Base-by-base conservation (phyloP, 2,329 filamentous ascomycete genomes). In the Fusarium multiceps region DNA sequence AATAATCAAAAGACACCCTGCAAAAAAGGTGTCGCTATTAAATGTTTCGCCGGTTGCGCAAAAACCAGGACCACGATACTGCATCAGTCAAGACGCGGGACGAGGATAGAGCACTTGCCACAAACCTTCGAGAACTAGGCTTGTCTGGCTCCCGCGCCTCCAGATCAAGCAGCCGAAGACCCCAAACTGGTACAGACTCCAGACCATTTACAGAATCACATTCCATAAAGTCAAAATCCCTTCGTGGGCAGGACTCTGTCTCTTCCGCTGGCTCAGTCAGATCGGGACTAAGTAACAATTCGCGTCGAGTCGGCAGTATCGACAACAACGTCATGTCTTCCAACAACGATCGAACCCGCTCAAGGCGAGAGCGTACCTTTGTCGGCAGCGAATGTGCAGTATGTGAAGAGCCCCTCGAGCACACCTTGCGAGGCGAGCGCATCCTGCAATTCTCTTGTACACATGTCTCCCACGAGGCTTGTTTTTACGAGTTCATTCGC, bases 391-490 rank as follows among this genome's bases (percentile, higher is more conserved):
- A 97, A 82, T 99, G 96, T 81, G 93, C 94, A 53, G 94, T 98
- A 18, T 99, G 96, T 78, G 96, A 99, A 79, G 96, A 99, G 82
- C 94, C 94, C 5, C 83, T 99, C 67, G 96, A 98, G 81, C 95
- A 98, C 80, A 99, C 94, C 6, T 86, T 99, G 48, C 92, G 93
- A 53, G 96, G 96, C 63, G 96, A 99, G 83, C 90, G 94, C 72
- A 94, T 99, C 66, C 85, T 99, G 56, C 96, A 98, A 79, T 96
- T 99, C 76, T 97, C 94, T 8, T 99, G 96, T 81, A 89, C 91
- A n/a, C 96, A 99, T 81, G 95, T 99, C 64, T 94, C 95, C 13
- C 96, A 99, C 79, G 96, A 98, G 80, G 96, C 95, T 37, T 99
- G 96, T 82, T 98, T 99, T 79, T 98, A 98, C 82, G 96, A 99